These are phyloP conservation scores for Trametes coccinea DNA, from an alignment of 768 basidiomycete genomes.

Conservation along the genomic window DNA sequence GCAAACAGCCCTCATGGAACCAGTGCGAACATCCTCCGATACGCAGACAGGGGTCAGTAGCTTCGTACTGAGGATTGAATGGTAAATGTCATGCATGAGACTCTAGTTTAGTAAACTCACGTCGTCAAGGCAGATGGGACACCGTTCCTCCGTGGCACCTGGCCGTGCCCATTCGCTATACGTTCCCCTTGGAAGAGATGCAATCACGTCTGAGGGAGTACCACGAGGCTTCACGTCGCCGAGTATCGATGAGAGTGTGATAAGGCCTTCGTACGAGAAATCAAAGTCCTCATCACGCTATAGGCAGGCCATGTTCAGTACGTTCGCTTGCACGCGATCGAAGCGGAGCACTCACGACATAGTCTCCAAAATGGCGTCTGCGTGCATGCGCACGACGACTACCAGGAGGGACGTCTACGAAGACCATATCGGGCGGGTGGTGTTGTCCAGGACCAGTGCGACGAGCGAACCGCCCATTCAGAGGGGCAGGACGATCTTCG, in stretches of 20 bases:
- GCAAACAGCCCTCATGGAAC: slow-evolving; percentile 75
- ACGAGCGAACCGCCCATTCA: slow-evolving; percentile 16
- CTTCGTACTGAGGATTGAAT: slow-evolving; percentile 54
- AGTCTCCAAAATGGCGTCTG: slow-evolving; percentile 40
- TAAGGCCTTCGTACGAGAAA: slow-evolving; percentile 68
- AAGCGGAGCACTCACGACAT: slow-evolving; percentile 46
- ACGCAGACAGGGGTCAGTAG: slow-evolving; percentile 62
- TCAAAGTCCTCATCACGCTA: slow-evolving; percentile 80
- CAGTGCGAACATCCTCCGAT: slow-evolving; percentile 75
- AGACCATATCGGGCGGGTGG: slow-evolving; percentile 7
- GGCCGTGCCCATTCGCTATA: slow-evolving; percentile 70
- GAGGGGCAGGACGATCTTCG: slow-evolving; percentile 4
- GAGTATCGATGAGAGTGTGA: slow-evolving; percentile 57
- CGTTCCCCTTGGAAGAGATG: slow-evolving; percentile 55
- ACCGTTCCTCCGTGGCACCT: slow-evolving; percentile 65
- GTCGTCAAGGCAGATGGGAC: slow-evolving; percentile 85
- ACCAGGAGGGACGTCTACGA: slow-evolving; percentile 11
- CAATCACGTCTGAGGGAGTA: slow-evolving; percentile 62
- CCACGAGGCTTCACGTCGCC: slow-evolving; percentile 70
- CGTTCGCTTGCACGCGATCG: neutral
- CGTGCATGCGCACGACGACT: neutral
- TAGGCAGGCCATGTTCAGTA: neutral
- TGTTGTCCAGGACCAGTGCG: slow-evolving; percentile 8
- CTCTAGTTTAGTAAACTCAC: slow-evolving; percentile 42
- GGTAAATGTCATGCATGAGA: too few relatives aligned